Evolutionary conservation across 768 basidiomycete species (phyloP).

Genomic region (Dentipellis fragilis): DNA sequence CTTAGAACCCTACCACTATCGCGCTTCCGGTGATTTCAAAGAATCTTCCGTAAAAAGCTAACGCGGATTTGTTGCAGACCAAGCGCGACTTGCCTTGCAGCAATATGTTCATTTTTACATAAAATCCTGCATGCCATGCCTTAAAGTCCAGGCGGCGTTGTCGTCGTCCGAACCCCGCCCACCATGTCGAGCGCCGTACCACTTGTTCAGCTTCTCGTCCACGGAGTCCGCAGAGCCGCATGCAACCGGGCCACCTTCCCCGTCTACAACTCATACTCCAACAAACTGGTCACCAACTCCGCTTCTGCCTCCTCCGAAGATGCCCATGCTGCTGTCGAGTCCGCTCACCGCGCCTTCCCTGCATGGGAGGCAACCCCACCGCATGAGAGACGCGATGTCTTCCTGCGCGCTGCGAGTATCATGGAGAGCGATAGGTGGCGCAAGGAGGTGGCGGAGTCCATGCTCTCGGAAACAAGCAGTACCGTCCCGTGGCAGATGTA

Average conservation of each 20-base stretch:
- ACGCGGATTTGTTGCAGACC: no score
- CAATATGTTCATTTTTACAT: no score
- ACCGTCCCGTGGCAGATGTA: conserved; percentile 4
- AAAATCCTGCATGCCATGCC: no score
- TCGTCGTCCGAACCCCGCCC: no score
- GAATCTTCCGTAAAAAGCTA: no score
- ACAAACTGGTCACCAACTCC: conserved; percentile 30
- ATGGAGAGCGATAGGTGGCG: neutral
- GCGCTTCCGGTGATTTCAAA: no score
- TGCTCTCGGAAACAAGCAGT: neutral
- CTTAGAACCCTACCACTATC: no score
- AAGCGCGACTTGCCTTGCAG: no score
- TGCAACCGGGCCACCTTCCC: conserved; percentile 31
- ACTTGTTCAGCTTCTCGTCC: conserved; percentile 26
- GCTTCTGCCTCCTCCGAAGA: conserved; percentile 31
- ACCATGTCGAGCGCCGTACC: neutral
- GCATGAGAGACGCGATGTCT: neutral
- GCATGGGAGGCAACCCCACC: neutral
- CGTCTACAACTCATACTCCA: conserved; percentile 32
- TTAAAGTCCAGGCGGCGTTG: no score
- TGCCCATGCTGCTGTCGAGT: conserved; percentile 1
- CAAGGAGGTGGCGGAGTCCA: neutral
- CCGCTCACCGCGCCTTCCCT: neutral
- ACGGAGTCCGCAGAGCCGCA: conserved; percentile 27
- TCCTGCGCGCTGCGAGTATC: neutral